A percentile compares a stretch with the other conserved stretches of the same genome.
These are phyloP conservation scores for Limonomyces culmigenus DNA, from an alignment of 1,284 basidiomycete species.

Conservation along the genomic window DNA sequence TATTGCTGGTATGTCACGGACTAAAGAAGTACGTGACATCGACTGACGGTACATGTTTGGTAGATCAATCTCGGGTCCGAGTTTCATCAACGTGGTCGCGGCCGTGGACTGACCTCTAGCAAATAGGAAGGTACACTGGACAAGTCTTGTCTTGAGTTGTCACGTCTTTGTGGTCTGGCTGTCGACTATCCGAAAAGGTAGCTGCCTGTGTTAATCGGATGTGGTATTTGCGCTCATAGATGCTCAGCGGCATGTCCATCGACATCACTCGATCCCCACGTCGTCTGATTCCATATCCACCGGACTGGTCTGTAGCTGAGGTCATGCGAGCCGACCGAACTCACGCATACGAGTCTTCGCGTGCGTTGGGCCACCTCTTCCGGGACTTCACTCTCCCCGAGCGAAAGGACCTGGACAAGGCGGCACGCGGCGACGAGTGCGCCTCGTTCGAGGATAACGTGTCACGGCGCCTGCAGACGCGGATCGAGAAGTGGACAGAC, in stretches of 20 bases:
- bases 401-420: too few species aligned
- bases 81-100: too few species aligned
- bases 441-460: too few species aligned
- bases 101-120: too few species aligned
- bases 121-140: conserved; percentile 53
- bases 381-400: conserved; percentile 28
- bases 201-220: too few species aligned
- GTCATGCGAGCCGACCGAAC: background rate
- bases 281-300: conserved; percentile 38
- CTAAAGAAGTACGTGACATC: too few species aligned
- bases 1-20: conserved; percentile 57
- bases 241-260: conserved; percentile 37
- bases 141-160: conserved; percentile 40
- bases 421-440: too few species aligned
- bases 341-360: conserved; percentile 23
- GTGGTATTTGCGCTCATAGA: too few species aligned
- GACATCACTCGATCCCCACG: conserved; percentile 30
- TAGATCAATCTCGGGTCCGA: too few species aligned
- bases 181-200: conserved; percentile 60
- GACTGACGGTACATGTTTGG: too few species aligned
- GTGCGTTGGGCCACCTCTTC: conserved; percentile 40
- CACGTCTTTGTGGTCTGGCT: conserved; percentile 45
- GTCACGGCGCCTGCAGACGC: too few species aligned
- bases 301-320: conserved; percentile 12
- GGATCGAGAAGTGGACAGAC: too few species aligned